Evolutionary conservation across 2,329 filamentous ascomycete genomes (phyloP).

Genomic region (Nannizzia gypsea): DNA sequence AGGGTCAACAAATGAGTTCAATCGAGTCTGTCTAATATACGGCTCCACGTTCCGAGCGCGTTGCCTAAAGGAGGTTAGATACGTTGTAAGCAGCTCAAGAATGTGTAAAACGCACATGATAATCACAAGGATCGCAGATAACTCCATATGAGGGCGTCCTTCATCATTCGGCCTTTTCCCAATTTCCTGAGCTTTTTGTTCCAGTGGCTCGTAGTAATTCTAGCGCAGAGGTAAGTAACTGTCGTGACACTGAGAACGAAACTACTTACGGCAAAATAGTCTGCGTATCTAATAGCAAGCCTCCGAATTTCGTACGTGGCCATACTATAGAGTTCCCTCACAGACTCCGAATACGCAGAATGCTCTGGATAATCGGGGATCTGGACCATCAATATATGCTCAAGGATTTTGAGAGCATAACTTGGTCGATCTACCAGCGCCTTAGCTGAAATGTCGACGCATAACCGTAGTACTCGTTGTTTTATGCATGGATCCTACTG

Average conservation of each 20-base stretch:
- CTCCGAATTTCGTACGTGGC: conserved; percentile 80
- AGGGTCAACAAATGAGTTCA: conserved; percentile 69
- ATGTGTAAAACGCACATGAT: conserved; percentile 52
- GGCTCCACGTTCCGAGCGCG: conserved; percentile 65
- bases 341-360: conserved; percentile 68
- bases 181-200: conserved; percentile 65
- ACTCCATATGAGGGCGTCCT: conserved; percentile 72
- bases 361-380: conserved; percentile 60
- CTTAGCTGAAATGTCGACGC: conserved; percentile 73
- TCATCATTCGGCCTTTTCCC: conserved; percentile 61
- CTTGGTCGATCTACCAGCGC: conserved; percentile 63
- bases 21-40: conserved; percentile 55
- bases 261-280: conserved; percentile 61
- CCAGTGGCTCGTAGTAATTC: conserved; percentile 78
- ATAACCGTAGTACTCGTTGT: conserved; percentile 67
- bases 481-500: conserved; percentile 64
- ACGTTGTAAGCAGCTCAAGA: not conserved
- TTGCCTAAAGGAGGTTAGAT: conserved; percentile 43
- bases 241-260: not conserved
- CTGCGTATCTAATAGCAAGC: conserved; percentile 78
- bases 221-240: conserved; percentile 24
- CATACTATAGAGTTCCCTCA: conserved; percentile 76
- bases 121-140: conserved; percentile 83
- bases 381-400: conserved; percentile 78
- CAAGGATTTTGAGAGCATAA: conserved; percentile 80